Base-by-base conservation (phyloP, 371 early-diverging fungal genomes). In the Capillidium rhysosporum region DNA sequence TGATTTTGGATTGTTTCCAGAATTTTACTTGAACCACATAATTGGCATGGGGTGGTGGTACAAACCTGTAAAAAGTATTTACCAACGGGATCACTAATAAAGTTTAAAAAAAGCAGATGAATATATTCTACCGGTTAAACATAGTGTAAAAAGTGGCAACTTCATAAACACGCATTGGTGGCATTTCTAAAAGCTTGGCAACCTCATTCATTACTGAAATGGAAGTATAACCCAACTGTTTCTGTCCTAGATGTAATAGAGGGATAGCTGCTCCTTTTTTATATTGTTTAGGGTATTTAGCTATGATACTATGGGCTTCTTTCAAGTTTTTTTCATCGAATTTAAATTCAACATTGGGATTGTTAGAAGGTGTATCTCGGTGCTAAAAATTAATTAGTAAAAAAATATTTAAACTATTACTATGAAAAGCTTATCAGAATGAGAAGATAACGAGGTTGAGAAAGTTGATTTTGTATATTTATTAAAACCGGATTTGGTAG, bases 141-240 rank as follows among this genome's bases (percentile, higher is more conserved):
- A 97, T 96, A 59, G 97, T 96, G 66, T 96, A 96, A 70, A 96
- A 96, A 31, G 95, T 93, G 26, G 98, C 98, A n/a, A 97, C 98
- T 68, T 97, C 96, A 67, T 95, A 95, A 44, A 97, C 96, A 58
- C 98, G 84, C 93, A 97, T 94, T 28, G 96, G 96, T 39, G 94
- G 92, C 5, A 95, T 82, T 61, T 95, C 92, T 34, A 92, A 70
- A 55, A 92, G 61, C 66, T 85, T 77, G 47, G 98, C 95, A 54
- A 97, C 89, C 59, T 89, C 77, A 68, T 97, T 92, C 98, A 97
- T 97, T 40, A 89, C 93, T 29, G 87, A 80, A 57, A 97, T 73
- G 57, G 81, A 79, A 9, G 91, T 91, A 72, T 77, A 97, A 44
- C 90, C 89, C 60, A 81, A 68, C 73, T 97, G 96, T 62, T 92